A percentile compares a stretch with the other conserved stretches of the same genome.
Conservation (phyloP, 1,284 basidiomycete genomes). For the Takashimella koratensis region DNA sequence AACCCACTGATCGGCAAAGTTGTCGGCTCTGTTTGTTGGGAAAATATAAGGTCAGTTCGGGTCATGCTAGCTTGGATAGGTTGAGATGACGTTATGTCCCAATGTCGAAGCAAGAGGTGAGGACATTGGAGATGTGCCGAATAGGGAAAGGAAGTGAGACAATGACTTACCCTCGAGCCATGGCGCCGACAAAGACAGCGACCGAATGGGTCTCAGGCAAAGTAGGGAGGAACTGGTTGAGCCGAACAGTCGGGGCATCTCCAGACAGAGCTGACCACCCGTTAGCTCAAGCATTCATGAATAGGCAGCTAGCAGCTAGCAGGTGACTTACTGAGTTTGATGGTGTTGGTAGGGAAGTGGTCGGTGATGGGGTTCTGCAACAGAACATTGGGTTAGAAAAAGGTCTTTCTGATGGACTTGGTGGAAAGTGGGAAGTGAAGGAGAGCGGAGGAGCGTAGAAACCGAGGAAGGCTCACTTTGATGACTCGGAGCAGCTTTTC, state of each 20-base stretch:
- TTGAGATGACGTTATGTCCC: too few relatives aligned
- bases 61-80: too few relatives aligned
- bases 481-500: constrained; percentile 97
- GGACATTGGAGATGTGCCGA: neutral
- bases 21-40: constrained; percentile 62
- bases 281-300: too few relatives aligned
- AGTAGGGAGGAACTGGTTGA: constrained; percentile 77
- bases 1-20: constrained; percentile 91
- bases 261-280: constrained; percentile 94
- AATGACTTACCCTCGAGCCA: constrained; percentile 70
- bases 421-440: neutral
- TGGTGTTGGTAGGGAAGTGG: constrained; percentile 90
- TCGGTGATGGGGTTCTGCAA: constrained; percentile 87
- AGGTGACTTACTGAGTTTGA: constrained; percentile 77
- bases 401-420: neutral
- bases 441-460: neutral
- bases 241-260: constrained; percentile 77
- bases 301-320: neutral
- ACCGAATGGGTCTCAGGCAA: constrained; percentile 83
- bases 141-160: neutral
- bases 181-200: constrained; percentile 95
- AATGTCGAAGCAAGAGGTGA: too few relatives aligned
- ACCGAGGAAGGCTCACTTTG: constrained; percentile 57
- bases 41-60: too few relatives aligned
- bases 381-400: constrained; percentile 7